Base-by-base conservation (phyloP, 1,139 yeast genomes). In the Hyphopichia wangnamkhiaoensis region DNA sequence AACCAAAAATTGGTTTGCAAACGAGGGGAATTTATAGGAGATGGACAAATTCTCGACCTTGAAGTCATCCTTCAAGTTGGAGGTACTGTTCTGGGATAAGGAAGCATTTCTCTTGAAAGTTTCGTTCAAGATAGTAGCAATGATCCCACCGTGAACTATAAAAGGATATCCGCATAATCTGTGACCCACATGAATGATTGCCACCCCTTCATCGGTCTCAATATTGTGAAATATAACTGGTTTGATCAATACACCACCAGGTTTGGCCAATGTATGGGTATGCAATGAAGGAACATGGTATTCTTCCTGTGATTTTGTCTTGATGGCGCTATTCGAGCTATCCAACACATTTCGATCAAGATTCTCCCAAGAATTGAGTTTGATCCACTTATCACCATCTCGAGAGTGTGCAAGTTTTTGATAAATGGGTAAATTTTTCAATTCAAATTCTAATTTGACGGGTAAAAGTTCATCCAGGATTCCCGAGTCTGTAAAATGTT, bases 101-200 rank as follows among this genome's bases (percentile, higher is more conserved):
- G 76, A 71, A 0, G 84, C 83, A 39, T 78, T 76, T 37, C 84
- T 61, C 41, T 79, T 82, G 63, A 81, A 74, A 3, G 86, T 72
- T 46, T 90, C 96, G 54, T 87, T 94, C 42, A 89, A 66, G 12
- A 91, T 65, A 0, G 95, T 84, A 7, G 95, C 95, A 28, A 91
- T 61, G 31, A 91, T 79, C 0, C 98, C 98, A 3, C 98, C 98
- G 56, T 91, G 98, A 1, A 89, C 76, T 28, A 91, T 67, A 50
- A 87, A 82, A 1, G 97, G 97, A 56, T 84, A 90, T 2, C 98
- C 98, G 35, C 94, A 82, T 27, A 90, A 63, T 45, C 76, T 76
- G 54, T 84, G 80, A 0, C 98, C 98, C 37, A 85, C 74, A 58
- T 89, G 95, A 20, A 88, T 71, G 3, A 85, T 71, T 0, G 89